Evolutionary conservation across 2,329 filamentous ascomycete genomes (phyloP).

Genomic region (Ambrosiella cleistominuta): DNA sequence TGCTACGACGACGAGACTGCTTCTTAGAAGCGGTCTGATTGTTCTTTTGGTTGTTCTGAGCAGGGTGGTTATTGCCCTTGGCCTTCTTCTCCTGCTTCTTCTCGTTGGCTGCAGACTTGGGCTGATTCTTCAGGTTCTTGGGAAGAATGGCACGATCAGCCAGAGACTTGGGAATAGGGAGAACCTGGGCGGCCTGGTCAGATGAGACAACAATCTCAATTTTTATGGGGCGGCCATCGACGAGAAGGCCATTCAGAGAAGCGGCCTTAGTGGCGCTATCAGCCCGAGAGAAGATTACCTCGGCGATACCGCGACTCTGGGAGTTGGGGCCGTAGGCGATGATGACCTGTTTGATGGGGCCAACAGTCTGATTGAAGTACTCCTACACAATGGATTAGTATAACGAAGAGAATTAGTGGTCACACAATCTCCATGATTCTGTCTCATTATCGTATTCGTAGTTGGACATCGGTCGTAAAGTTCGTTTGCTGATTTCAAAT

Average conservation of each 20-base stretch:
- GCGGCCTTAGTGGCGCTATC: conserved; percentile 76
- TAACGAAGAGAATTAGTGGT: conserved; percentile 21
- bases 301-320: conserved; percentile 79
- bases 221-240: conserved; percentile 84
- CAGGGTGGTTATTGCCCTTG: conserved; percentile 18
- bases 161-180: conserved; percentile 50
- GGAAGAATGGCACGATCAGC: conserved; percentile 57
- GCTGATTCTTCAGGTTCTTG: conserved; percentile 46
- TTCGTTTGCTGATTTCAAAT: conserved; percentile 16
- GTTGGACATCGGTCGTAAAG: conserved; percentile 20
- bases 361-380: conserved; percentile 80
- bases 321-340: conserved; percentile 88
- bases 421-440: conserved; percentile 1
- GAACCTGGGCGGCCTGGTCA: conserved; percentile 48
- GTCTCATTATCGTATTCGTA: conserved; percentile 31
- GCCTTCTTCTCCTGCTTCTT: conserved; percentile 40
- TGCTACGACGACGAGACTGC: conserved; percentile 23
- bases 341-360: conserved; percentile 77
- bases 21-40: conserved; percentile 19
- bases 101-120: conserved; percentile 61
- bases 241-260: conserved; percentile 70
- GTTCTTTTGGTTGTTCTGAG: conserved; percentile 17
- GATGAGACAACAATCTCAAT: conserved; percentile 84
- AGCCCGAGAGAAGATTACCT: conserved; percentile 65
- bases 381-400: conserved; percentile 51